phyloP scores from a whole-genome alignment of 805 yeast species.

The Cyberlindnera lachancei region DNA sequence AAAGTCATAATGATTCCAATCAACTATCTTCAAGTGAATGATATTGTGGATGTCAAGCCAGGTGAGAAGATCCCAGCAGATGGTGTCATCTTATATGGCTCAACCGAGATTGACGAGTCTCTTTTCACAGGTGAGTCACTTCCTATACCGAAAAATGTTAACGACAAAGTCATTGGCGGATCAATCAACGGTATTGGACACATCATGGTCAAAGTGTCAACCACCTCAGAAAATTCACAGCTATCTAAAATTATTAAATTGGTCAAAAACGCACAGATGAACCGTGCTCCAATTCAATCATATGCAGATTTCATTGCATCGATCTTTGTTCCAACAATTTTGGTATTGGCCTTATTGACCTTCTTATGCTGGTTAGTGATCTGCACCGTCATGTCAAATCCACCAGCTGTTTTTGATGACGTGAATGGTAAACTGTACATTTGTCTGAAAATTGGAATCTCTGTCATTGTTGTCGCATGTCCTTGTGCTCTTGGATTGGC shows the following conservation, averaged over 20 bases:
- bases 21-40: constrained; percentile 71
- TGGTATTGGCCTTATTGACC: constrained; percentile 56
- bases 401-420: constrained; percentile 43
- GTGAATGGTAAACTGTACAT: constrained; percentile 54
- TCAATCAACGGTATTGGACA: constrained; percentile 78
- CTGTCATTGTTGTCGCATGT: constrained; percentile 95
- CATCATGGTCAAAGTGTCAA: constrained; percentile 58
- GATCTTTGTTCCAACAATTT: constrained; percentile 71
- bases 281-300: constrained; percentile 85
- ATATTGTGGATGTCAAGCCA: constrained; percentile 70
- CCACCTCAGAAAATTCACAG: constrained; percentile 78
- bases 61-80: constrained; percentile 92
- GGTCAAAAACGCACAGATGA: constrained; percentile 84
- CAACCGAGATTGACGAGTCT: constrained; percentile 82
- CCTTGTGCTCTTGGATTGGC: constrained; percentile 98
- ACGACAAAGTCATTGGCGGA: constrained; percentile 77
- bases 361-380: constrained; percentile 54
- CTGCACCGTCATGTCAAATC: constrained; percentile 26
- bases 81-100: constrained; percentile 72
- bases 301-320: constrained; percentile 83
- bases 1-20: constrained; percentile 49
- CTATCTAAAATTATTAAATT: constrained; percentile 79
- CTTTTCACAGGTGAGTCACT: constrained; percentile 86
- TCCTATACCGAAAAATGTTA: constrained; percentile 57
- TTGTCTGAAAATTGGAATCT: constrained; percentile 73